A percentile compares a stretch with the other conserved stretches of the same genome.
phyloP scores from a whole-genome alignment of 1,284 basidiomycete species.

The Malassezia caprae region DNA sequence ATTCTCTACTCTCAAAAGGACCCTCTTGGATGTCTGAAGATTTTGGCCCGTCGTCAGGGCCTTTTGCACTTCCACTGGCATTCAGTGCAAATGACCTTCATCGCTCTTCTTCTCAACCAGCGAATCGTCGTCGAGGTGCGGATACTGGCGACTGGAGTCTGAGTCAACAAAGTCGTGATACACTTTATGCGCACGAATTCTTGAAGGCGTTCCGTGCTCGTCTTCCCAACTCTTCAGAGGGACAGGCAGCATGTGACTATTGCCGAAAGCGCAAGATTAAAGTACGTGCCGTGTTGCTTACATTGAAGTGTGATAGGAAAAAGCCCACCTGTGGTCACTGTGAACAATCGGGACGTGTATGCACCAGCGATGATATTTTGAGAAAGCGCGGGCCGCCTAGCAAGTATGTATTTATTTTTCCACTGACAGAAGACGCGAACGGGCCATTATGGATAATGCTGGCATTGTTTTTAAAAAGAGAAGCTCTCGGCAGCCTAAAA shows the following conservation, averaged over 20 bases:
- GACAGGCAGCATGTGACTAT: constrained; percentile 20
- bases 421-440: constrained; percentile 10
- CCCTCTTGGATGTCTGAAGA: background rate
- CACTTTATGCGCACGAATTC: constrained; percentile 18
- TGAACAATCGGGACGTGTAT: constrained; percentile 14
- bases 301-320: constrained; percentile 14
- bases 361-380: constrained; percentile 16
- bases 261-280: constrained; percentile 21
- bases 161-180: constrained; percentile 13
- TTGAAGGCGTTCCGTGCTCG: constrained; percentile 18
- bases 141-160: constrained; percentile 1
- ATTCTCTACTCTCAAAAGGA: background rate
- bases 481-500: background rate
- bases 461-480: constrained; percentile 13
- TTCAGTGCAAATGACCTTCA: constrained; percentile 11
- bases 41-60: background rate
- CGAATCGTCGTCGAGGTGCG: constrained; percentile 1
- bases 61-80: background rate
- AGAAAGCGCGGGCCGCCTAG: constrained; percentile 17
- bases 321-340: constrained; percentile 19
- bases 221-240: constrained; percentile 14
- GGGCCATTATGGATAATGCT: constrained; percentile 16
- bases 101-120: constrained; percentile 13
- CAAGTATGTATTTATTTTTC: constrained; percentile 6
- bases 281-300: background rate